A percentile compares a stretch with the other conserved stretches of the same genome.
Evolutionary conservation across 176 grass and related monocot species (phyloP).

Genomic region (Eremochloa ophiuroides): DNA sequence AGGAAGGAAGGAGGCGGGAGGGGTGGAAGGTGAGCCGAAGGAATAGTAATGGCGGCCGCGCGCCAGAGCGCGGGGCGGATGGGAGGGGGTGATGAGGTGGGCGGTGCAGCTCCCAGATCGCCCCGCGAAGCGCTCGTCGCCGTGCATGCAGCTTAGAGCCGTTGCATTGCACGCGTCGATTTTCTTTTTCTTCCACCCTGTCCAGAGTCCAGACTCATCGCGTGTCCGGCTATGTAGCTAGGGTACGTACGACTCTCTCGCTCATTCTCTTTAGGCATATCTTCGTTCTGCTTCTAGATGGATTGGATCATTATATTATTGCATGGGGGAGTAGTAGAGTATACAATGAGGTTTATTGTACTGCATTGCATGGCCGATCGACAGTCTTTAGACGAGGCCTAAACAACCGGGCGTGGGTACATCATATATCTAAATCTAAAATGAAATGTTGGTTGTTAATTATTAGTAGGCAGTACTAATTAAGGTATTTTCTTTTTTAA

Average conservation of each 20-base stretch:
- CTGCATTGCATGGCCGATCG: too few species aligned
- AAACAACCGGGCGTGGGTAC: too few species aligned
- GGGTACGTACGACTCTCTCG: not conserved
- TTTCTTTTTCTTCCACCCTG: not conserved
- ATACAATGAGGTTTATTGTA: too few species aligned
- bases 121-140: constrained; percentile 38
- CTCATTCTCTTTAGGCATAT: constrained; percentile 6
- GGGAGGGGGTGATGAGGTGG: constrained; percentile 10
- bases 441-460: too few species aligned
- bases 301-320: not conserved
- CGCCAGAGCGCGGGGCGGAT: not conserved
- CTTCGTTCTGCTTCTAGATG: not conserved
- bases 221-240: not conserved
- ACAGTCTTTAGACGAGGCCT: too few species aligned
- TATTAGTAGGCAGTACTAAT: too few species aligned
- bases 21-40: not conserved
- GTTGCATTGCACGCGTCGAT: too few species aligned
- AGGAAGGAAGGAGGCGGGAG: not conserved
- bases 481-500: too few species aligned
- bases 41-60: constrained; percentile 31
- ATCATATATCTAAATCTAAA: too few species aligned
- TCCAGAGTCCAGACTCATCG: too few species aligned
- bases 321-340: too few species aligned
- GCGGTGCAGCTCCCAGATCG: constrained; percentile 27
- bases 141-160: too few species aligned